phyloP scores from a whole-genome alignment of 2,329 filamentous ascomycete genomes.

The Nemania bipapillata region DNA sequence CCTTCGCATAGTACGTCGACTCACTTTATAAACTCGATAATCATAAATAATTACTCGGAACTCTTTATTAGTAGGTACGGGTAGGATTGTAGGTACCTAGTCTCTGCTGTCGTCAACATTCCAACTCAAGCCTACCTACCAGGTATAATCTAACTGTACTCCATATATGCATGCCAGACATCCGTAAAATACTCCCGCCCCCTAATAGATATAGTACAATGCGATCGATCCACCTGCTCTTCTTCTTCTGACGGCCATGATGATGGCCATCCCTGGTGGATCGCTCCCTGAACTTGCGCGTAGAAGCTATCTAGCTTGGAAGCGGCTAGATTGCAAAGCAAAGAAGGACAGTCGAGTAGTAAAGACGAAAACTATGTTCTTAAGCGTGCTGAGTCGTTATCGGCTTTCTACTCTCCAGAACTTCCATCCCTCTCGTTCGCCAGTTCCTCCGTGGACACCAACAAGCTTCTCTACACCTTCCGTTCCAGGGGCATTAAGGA shows the following conservation, averaged over 20 bases:
- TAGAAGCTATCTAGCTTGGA: background rate
- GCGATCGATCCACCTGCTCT: background rate
- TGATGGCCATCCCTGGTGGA: background rate
- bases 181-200: constrained; percentile 16
- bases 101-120: constrained; percentile 16
- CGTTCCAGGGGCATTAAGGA: constrained; percentile 83
- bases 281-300: constrained; percentile 8
- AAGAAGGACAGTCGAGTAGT: constrained; percentile 4
- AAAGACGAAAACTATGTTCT: constrained; percentile 13
- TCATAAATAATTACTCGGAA: constrained; percentile 19
- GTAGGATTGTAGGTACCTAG: constrained; percentile 15
- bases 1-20: background rate
- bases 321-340: constrained; percentile 10
- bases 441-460: constrained; percentile 75
- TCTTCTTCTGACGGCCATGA: background rate
- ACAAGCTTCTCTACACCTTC: constrained; percentile 89
- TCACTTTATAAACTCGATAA: background rate
- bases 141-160: constrained; percentile 26
- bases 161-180: constrained; percentile 30
- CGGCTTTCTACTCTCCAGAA: constrained; percentile 77
- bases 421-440: constrained; percentile 83
- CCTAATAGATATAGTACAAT: constrained; percentile 29
- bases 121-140: constrained; percentile 1
- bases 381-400: constrained; percentile 37
- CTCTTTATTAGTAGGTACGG: constrained; percentile 30